Percentiles rank a stretch among this genome's conserved stretches.
phyloP scores from a whole-genome alignment of 805 yeast species.

The Candida nitratophila region DNA sequence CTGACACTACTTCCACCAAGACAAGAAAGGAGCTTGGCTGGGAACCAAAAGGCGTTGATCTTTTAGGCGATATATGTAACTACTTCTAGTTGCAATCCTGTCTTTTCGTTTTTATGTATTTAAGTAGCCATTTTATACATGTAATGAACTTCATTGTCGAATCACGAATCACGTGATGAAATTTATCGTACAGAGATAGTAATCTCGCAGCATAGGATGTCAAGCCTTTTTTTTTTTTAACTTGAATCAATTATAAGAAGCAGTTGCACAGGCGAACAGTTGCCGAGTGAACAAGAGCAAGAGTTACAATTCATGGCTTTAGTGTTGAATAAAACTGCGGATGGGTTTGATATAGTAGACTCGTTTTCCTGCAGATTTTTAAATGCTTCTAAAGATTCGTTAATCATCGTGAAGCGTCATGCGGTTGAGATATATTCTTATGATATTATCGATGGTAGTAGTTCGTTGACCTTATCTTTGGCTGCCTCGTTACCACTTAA shows the following conservation, averaged over 20 bases:
- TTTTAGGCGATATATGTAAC: constrained; percentile 24
- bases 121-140: too few relatives aligned
- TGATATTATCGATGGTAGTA: background rate
- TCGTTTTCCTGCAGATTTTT: background rate
- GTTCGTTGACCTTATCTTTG: background rate
- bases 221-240: too few relatives aligned
- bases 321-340: background rate
- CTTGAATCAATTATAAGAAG: too few relatives aligned
- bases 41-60: constrained; percentile 15
- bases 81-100: too few relatives aligned
- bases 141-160: too few relatives aligned
- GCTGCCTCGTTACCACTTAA: background rate
- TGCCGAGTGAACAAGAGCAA: too few relatives aligned
- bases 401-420: background rate
- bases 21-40: constrained; percentile 20
- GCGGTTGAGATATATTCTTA: background rate
- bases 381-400: background rate
- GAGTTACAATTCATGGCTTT: background rate
- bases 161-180: too few relatives aligned
- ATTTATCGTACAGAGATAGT: too few relatives aligned
- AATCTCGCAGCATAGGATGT: too few relatives aligned
- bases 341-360: background rate
- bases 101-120: too few relatives aligned
- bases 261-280: too few relatives aligned
- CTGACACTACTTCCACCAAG: constrained; percentile 9